Evolutionary conservation across 108 stramenopile genomes (phyloP), one percentile per base, ranked within the genome.

Genomic region (Nitzschia palea): DNA sequence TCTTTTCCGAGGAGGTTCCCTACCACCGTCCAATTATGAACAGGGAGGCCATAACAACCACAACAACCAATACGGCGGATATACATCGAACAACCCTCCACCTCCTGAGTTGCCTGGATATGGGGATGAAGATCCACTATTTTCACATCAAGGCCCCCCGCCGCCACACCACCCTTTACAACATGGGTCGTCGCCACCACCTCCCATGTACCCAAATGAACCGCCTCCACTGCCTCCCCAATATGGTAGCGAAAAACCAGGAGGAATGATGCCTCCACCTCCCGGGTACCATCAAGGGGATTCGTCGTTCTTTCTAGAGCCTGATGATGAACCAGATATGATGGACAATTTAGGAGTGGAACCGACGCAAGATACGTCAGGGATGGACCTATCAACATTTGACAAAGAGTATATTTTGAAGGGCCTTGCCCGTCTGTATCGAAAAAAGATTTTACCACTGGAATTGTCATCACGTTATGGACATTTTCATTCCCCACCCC

Each of bases 401-500:
- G 84, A 94, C 74, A 94, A 94, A 52, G 90, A 94, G 33, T 79
- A 87, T 50, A 94, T 94, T 42, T 81, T 94, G 43, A 60, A 74
- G 22, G 93, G 93, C 32, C 63, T 94, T 28, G 90, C 90, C 36
- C 63, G 78, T 55, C 53, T 94, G 55, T 94, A 94, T 63, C 73
- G 80, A 26, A 91, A 91, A 69, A 94, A 94, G 60, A 94, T 94
- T 63, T 76, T 88, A 4, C 93, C 95, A 0, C 68, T 96, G 44
- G 95, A 96, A 67, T 48, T 90, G 26, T 78, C 85, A 6, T 96
- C 93, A 36, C 80, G 87, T 40, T 99, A 94, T 60, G 98, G 96
- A 3, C 91, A 95, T 55, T 99, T 99, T 78, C 93, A 97, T 73
- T 96, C 96, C n/a, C 97, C 98, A 3, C 93, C 94, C 1, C 72